A percentile compares a stretch with the other conserved stretches of the same genome.
Evolutionary conservation across 805 yeast genomes (phyloP).

Genomic region (Yarrowia phangngaensis): DNA sequence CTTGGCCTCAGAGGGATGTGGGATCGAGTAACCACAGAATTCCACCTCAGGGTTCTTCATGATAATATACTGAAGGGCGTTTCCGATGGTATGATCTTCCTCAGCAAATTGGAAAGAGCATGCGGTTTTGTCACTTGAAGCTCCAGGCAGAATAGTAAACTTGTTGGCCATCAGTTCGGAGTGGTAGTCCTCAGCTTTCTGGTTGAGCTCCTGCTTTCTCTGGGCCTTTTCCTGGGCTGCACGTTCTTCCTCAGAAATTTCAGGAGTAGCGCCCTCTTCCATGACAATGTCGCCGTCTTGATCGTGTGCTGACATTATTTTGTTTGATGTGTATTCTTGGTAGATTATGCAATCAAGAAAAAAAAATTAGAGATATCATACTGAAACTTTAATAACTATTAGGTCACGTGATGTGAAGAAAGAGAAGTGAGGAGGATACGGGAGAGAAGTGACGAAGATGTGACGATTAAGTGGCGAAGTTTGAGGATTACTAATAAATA

Average conservation of each 20-base stretch:
- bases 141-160: constrained; percentile 59
- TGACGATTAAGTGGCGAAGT: constrained; percentile 48
- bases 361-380: constrained; percentile 13
- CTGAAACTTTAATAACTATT: not conserved
- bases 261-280: constrained; percentile 18
- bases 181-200: constrained; percentile 26
- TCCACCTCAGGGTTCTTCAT: constrained; percentile 98
- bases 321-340: constrained; percentile 7
- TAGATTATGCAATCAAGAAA: constrained; percentile 19
- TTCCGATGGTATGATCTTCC: constrained; percentile 96
- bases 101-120: constrained; percentile 90
- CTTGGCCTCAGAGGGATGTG: constrained; percentile 93
- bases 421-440: not conserved
- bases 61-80: constrained; percentile 86
- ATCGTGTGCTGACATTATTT: constrained; percentile 22
- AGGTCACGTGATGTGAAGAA: constrained; percentile 8
- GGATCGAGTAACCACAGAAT: constrained; percentile 96
- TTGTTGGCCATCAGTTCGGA: constrained; percentile 28
- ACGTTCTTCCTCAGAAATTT: constrained; percentile 23
- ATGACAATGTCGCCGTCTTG: constrained; percentile 24
- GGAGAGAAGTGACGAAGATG: constrained; percentile 27
- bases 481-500: constrained; percentile 75
- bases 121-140: constrained; percentile 88
- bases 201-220: constrained; percentile 25
- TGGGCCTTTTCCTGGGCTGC: constrained; percentile 22